Base-by-base conservation (phyloP, 352 stramenopile species). In the Saprolegnia parasitica region DNA sequence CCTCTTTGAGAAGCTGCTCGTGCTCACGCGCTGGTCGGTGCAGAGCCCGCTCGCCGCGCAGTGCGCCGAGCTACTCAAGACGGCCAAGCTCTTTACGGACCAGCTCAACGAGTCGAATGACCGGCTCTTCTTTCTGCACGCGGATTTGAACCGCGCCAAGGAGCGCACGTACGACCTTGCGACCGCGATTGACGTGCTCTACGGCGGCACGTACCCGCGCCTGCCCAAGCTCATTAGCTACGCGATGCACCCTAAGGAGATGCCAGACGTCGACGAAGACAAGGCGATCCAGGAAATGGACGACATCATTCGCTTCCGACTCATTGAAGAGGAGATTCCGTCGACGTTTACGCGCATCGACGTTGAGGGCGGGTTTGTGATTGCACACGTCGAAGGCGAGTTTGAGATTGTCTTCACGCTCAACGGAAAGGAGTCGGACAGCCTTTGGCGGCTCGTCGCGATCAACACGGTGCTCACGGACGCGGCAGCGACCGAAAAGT, bases 381-480 rank as follows among this genome's bases (percentile, higher is more conserved):
- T 81, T 21, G 91, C 83, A 37, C 78, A 83, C 56, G 82, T 78
- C 0, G 83, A 87, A 71, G 84, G 82, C 42, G 85, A 95, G 71
- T 95, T 95, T 56, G 84, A 93, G 70, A 89, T 95, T 9, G 83
- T 91, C 65, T 71, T 95, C 42, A 95, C 84, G 4, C 82, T 95
- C 65, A 81, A 92, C 65, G 83, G 85, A 52, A 90, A 89, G 58
- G 84, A 91, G 39, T 80, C 74, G 18, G 81, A 91, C 67, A 83
- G 79, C 58, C 77, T 87, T 10, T 95, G 86, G 86, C 81, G 83
- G 32, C 83, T 95, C 26, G 86, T 91, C 49, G 90, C 80, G 64
- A 82, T 95, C 15, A 89, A 93, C 63, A 73, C 68, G 10, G 58
- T 54, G 29, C 58, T 73, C 18, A 91, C 83, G 23, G 83, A 91